Percentiles rank a stretch among this genome's conserved stretches.
These are phyloP conservation scores for Coniophora puteana DNA, from an alignment of 1,284 basidiomycete genomes.

Conservation along the genomic window DNA sequence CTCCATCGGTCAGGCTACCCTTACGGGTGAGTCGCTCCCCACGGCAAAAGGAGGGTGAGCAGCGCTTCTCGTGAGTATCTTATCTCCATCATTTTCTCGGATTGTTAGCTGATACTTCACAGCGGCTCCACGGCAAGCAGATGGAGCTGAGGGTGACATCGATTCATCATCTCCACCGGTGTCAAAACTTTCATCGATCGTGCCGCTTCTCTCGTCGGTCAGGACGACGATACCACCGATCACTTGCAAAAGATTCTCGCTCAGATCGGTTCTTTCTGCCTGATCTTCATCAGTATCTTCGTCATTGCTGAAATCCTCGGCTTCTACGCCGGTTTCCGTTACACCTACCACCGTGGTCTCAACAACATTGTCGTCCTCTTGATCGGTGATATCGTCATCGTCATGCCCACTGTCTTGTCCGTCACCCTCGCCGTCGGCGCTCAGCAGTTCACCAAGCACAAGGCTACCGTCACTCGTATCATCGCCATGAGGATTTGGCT, in stretches of 20 bases:
- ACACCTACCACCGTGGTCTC: slow-evolving; percentile 89
- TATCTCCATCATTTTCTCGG: not conserved
- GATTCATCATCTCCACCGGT: slow-evolving; percentile 96
- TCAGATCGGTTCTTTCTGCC: slow-evolving; percentile 94
- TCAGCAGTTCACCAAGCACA: slow-evolving; percentile 97
- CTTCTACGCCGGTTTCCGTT: slow-evolving; percentile 85
- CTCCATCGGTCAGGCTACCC: slow-evolving; percentile 94
- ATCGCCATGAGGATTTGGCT: slow-evolving; percentile 94
- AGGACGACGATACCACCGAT: slow-evolving; percentile 94
- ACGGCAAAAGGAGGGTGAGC: slow-evolving; percentile 88
- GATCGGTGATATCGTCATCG: slow-evolving; percentile 98
- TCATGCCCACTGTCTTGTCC: slow-evolving; percentile 95
- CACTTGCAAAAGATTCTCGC: slow-evolving; percentile 98
- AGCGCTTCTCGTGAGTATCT: slow-evolving; percentile 86
- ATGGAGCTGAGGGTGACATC: slow-evolving; percentile 94
- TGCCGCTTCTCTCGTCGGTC: slow-evolving; percentile 91
- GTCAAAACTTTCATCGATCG: slow-evolving; percentile 96
- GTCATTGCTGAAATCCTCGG: slow-evolving; percentile 88
- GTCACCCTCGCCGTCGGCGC: slow-evolving; percentile 98
- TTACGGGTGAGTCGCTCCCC: slow-evolving; percentile 95
- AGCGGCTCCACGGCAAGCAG: slow-evolving; percentile 98
- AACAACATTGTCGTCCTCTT: slow-evolving; percentile 96
- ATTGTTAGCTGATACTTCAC: slow-evolving; percentile 1
- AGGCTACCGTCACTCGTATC: slow-evolving; percentile 98
- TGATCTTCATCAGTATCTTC: slow-evolving; percentile 91